Base-by-base conservation (phyloP, 768 basidiomycete species). In the Kondoa malvinella region DNA sequence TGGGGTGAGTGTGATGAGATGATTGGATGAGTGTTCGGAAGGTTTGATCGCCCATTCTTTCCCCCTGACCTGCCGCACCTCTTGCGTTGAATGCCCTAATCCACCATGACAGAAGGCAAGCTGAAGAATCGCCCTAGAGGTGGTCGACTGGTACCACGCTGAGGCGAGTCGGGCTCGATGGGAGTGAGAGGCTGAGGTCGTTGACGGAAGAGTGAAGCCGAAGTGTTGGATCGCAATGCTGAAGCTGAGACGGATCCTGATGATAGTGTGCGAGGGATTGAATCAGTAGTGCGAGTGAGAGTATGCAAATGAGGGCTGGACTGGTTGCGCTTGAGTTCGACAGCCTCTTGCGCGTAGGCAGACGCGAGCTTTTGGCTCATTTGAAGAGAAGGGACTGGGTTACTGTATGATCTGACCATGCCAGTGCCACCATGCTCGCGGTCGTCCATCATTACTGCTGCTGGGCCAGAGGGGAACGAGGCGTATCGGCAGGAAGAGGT, bases 401-500 rank as follows among this genome's bases (percentile, higher is more conserved):
- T 63, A 29, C 29, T 31, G n/a, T 31, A 63, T 27, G 27, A 30
- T 17, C 61, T 27, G 61, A 63, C 16, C 61, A 63, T 63, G 12
- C 61, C 61, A 2, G 30, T 32, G 27, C 61, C 61, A 17, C 61
- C 61, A 14, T 26, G 8, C 14, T 25, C 21, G 8, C 12, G 8
- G 40, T 50, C 40, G 8, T 8, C 8, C 40, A 50, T 50, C 40
- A 50, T 50, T 21, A 50, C 40, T 8, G 40, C 40, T 50, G 40
- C 40, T 50, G 40, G 40, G 21, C 40, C 40, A 21, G 40, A 50
- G 21, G 40, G 12, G 40, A 50, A 50, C 8, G 16, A 12, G n/a
- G 61, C 61, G 31, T 63, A 63, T 27, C 61, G 61, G 61, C 61
- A 63, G 32, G 29, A 27, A 32, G 61, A 63, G 8, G 30, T 16